These are phyloP conservation scores for Metschnikowia matae DNA, from an alignment of 805 yeast species.

Conservation along the genomic window DNA sequence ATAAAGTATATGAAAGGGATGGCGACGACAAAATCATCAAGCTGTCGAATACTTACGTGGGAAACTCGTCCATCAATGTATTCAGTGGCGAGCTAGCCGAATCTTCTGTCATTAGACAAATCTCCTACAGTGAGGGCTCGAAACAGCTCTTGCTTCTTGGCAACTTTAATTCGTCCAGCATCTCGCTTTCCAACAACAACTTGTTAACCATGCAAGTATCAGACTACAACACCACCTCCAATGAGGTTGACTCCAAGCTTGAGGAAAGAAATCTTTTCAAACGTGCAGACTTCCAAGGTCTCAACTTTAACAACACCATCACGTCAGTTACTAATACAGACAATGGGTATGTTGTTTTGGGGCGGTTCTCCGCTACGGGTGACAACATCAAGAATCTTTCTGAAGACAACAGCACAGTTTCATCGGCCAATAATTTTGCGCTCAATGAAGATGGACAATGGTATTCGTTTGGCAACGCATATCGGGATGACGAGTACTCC, in stretches of 20 bases:
- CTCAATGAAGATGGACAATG: constrained; percentile 37
- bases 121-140: constrained; percentile 5
- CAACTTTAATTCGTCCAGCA: constrained; percentile 34
- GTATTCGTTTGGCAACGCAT: constrained; percentile 39
- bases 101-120: constrained; percentile 7
- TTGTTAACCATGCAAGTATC: constrained; percentile 25
- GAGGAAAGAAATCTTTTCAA: constrained; percentile 12
- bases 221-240: constrained; percentile 30
- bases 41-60: constrained; percentile 34
- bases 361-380: constrained; percentile 27
- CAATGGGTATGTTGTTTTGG: constrained; percentile 26
- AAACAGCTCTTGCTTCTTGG: constrained; percentile 44
- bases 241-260: constrained; percentile 22
- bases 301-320: constrained; percentile 28
- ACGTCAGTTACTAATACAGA: constrained; percentile 19
- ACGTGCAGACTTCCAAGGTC: constrained; percentile 26
- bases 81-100: constrained; percentile 29
- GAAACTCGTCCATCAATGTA: constrained; percentile 37
- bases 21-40: constrained; percentile 23
- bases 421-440: constrained; percentile 33
- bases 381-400: constrained; percentile 24
- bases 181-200: constrained; percentile 25
- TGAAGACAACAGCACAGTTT: constrained; percentile 22
- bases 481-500: constrained; percentile 20
- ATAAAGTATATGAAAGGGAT: constrained; percentile 20